These are phyloP conservation scores for Didymella pinodella DNA, from an alignment of 2,329 filamentous ascomycete genomes.

Conservation along the genomic window DNA sequence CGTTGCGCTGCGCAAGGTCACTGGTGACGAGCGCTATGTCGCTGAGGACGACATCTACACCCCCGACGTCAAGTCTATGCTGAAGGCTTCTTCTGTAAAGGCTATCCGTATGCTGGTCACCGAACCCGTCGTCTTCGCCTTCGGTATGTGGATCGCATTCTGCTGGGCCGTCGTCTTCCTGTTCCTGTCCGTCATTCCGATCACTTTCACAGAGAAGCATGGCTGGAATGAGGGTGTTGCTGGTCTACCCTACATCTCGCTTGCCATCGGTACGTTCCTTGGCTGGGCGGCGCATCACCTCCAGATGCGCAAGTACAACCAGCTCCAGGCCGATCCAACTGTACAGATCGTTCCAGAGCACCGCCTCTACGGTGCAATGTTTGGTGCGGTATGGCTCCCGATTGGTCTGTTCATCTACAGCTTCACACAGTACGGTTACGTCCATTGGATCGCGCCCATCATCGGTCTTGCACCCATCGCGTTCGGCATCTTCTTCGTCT, in stretches of 20 bases:
- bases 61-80: constrained; percentile 56
- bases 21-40: constrained; percentile 61
- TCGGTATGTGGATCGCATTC: constrained; percentile 62
- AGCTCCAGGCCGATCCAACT: constrained; percentile 49
- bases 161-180: constrained; percentile 64
- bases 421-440: constrained; percentile 61
- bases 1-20: constrained; percentile 56
- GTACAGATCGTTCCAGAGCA: constrained; percentile 49
- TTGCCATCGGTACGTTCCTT: constrained; percentile 59
- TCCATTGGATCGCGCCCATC: constrained; percentile 60
- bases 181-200: constrained; percentile 55
- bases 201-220: constrained; percentile 58
- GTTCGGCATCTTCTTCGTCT: constrained; percentile 63
- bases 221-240: constrained; percentile 61
- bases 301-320: constrained; percentile 61
- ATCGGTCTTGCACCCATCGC: constrained; percentile 61
- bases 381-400: constrained; percentile 44
- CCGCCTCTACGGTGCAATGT: constrained; percentile 44
- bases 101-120: constrained; percentile 60
- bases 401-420: constrained; percentile 57
- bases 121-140: constrained; percentile 60
- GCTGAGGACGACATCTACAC: constrained; percentile 61
- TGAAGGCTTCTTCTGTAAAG: constrained; percentile 61
- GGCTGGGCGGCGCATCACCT: constrained; percentile 60
- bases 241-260: constrained; percentile 62